A percentile compares a stretch with the other conserved stretches of the same genome.
phyloP scores from a whole-genome alignment of 1,284 basidiomycete genomes.

The Leccinum pallidistipes region DNA sequence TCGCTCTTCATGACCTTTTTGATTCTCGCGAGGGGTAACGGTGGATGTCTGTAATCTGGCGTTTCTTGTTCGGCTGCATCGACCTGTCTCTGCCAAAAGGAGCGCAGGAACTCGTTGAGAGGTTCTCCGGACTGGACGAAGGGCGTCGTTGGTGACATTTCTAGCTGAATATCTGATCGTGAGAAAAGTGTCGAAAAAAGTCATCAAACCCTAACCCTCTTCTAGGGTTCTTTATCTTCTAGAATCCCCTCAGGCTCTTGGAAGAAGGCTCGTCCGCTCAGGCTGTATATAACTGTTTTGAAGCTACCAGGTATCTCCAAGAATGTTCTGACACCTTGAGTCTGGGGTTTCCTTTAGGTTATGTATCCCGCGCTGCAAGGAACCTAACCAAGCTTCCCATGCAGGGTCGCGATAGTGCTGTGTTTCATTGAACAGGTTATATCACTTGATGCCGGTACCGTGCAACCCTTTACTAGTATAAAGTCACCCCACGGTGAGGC shows the following conservation, averaged over 20 bases:
- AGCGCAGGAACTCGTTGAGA: conserved; percentile 72
- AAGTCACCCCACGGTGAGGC: background rate
- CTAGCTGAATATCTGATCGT: conserved; percentile 16
- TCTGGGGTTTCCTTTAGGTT: background rate
- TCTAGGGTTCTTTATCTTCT: conserved; percentile 7
- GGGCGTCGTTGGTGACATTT: conserved; percentile 40
- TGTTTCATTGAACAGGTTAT: background rate
- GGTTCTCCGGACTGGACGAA: conserved; percentile 74
- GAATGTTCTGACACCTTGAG: background rate
- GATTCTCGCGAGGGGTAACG: conserved; percentile 87
- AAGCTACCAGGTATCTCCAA: background rate
- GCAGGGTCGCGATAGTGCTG: background rate
- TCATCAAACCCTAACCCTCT: conserved; percentile 29
- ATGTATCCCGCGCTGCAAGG: background rate
- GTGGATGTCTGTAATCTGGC: conserved; percentile 82
- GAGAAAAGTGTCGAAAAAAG: conserved; percentile 15
- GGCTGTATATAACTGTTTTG: background rate
- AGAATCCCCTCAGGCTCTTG: too few species aligned
- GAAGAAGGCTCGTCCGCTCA: background rate
- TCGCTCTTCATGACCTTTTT: conserved; percentile 99
- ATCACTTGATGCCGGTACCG: background rate
- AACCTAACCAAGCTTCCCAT: background rate
- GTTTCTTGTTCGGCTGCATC: conserved; percentile 79
- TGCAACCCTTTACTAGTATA: background rate
- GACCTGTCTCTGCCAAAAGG: conserved; percentile 85